phyloP scores from a whole-genome alignment of 2,329 filamentous ascomycete genomes.

The Penicillium sp. region DNA sequence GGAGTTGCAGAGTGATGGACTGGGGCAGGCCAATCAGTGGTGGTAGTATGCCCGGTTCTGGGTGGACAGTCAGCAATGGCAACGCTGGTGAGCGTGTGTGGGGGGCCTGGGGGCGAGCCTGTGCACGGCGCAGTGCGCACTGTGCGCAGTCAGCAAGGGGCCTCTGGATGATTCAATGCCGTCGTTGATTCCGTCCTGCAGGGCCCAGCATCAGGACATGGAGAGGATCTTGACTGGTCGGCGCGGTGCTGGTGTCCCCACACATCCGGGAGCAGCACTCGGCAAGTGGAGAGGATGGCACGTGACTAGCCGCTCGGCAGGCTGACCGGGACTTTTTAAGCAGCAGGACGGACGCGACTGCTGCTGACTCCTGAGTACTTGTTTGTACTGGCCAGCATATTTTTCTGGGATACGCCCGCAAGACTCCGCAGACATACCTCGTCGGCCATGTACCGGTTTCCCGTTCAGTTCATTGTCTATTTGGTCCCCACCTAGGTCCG shows the following conservation, averaged over 20 bases:
- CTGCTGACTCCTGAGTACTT: too few species aligned
- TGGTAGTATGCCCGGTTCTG: background rate
- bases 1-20: slow-evolving; percentile 14
- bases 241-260: background rate
- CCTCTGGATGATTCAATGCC: slow-evolving; percentile 25
- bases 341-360: background rate
- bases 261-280: slow-evolving; percentile 27
- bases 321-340: slow-evolving; percentile 26
- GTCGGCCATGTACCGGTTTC: slow-evolving; percentile 6
- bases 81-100: slow-evolving; percentile 10
- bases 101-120: slow-evolving; percentile 10
- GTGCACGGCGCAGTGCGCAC: background rate
- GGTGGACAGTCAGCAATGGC: slow-evolving; percentile 6
- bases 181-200: slow-evolving; percentile 27
- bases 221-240: background rate
- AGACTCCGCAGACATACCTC: background rate
- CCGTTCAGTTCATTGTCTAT: slow-evolving; percentile 9
- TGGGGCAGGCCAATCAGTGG: slow-evolving; percentile 10
- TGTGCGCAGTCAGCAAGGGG: slow-evolving; percentile 2
- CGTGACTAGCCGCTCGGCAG: slow-evolving; percentile 28
- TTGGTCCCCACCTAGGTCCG: background rate
- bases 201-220: background rate
- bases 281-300: slow-evolving; percentile 33
- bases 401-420: background rate
- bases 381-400: background rate